Percentiles rank a stretch among this genome's conserved stretches.
Evolutionary conservation across 371 early-diverging fungal genomes (phyloP).

Genomic region (Dichotomocladium elegans): DNA sequence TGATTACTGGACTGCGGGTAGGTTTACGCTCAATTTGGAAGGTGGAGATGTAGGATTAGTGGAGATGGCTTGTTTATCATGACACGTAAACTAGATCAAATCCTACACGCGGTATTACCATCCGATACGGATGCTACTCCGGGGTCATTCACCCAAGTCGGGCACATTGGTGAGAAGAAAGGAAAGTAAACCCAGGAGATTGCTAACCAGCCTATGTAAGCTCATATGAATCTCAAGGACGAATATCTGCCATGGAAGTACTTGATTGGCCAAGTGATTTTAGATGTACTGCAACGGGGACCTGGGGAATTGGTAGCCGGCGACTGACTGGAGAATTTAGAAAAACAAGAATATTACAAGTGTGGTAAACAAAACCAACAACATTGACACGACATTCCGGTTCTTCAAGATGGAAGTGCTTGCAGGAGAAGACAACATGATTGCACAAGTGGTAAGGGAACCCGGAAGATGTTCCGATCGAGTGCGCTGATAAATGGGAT

Average conservation of each 20-base stretch:
- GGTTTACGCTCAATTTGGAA: not conserved
- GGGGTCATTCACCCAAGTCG: slow-evolving; percentile 89
- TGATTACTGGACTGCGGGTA: slow-evolving; percentile 78
- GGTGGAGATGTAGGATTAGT: not conserved
- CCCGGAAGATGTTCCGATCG: no score
- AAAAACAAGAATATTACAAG: slow-evolving; percentile 88
- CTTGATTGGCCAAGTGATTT: slow-evolving; percentile 89
- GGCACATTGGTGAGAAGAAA: slow-evolving; percentile 83
- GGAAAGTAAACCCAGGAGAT: no score
- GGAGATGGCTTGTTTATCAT: not conserved
- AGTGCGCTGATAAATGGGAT: not conserved
- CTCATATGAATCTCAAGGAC: slow-evolving; percentile 94
- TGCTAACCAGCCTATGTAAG: slow-evolving; percentile 25
- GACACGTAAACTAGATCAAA: slow-evolving; percentile 61
- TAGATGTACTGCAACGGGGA: slow-evolving; percentile 82
- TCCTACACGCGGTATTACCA: slow-evolving; percentile 88
- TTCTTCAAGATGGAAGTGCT: slow-evolving; percentile 96
- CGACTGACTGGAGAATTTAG: slow-evolving; percentile 38
- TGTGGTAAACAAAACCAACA: slow-evolving; percentile 94
- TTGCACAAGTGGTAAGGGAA: slow-evolving; percentile 76
- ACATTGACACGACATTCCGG: slow-evolving; percentile 94
- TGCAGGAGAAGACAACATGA: slow-evolving; percentile 84
- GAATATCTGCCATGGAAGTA: slow-evolving; percentile 86
- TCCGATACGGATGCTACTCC: slow-evolving; percentile 75
- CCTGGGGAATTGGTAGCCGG: not conserved